phyloP scores from a whole-genome alignment of 2,329 filamentous ascomycete genomes.

The Hymenoscyphus albidus region DNA sequence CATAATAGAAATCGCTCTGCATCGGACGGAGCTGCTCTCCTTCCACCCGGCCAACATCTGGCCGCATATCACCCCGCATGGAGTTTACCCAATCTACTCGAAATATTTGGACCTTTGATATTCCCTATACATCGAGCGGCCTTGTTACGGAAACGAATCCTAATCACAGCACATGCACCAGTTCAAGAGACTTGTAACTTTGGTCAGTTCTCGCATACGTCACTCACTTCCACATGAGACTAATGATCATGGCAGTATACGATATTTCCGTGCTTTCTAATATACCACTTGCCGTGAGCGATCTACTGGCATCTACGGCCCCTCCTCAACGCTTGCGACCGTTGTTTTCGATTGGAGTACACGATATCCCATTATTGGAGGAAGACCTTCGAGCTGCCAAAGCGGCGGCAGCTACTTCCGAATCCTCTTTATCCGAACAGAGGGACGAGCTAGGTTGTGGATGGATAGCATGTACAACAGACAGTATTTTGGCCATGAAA shows the following conservation, averaged over 20 bases:
- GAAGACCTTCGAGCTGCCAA: slow-evolving; percentile 52
- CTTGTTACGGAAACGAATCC: slow-evolving; percentile 78
- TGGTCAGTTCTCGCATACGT: slow-evolving; percentile 50
- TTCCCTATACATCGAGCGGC: slow-evolving; percentile 89
- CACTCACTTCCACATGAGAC: background rate
- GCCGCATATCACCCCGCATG: slow-evolving; percentile 81
- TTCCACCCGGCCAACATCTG: slow-evolving; percentile 61
- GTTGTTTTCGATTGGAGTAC: slow-evolving; percentile 89
- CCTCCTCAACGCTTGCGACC: slow-evolving; percentile 67
- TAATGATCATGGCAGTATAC: slow-evolving; percentile 62
- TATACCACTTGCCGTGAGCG: slow-evolving; percentile 69
- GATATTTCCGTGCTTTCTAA: slow-evolving; percentile 90
- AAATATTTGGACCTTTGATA: slow-evolving; percentile 83
- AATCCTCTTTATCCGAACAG: slow-evolving; percentile 35
- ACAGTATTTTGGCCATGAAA: slow-evolving; percentile 87
- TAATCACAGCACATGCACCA: slow-evolving; percentile 82
- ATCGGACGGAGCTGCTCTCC: slow-evolving; percentile 57
- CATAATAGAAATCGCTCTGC: slow-evolving; percentile 55
- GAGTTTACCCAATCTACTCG: slow-evolving; percentile 72
- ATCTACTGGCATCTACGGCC: slow-evolving; percentile 61
- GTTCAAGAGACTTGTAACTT: slow-evolving; percentile 85
- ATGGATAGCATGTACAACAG: slow-evolving; percentile 94
- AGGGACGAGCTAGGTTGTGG: slow-evolving; percentile 54
- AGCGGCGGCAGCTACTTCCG: slow-evolving; percentile 33
- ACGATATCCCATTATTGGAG: slow-evolving; percentile 80